Evolutionary conservation across 257 asterid species (phyloP), one percentile per base, ranked within the genome.

Genomic region (Nicotiana tabacum): DNA sequence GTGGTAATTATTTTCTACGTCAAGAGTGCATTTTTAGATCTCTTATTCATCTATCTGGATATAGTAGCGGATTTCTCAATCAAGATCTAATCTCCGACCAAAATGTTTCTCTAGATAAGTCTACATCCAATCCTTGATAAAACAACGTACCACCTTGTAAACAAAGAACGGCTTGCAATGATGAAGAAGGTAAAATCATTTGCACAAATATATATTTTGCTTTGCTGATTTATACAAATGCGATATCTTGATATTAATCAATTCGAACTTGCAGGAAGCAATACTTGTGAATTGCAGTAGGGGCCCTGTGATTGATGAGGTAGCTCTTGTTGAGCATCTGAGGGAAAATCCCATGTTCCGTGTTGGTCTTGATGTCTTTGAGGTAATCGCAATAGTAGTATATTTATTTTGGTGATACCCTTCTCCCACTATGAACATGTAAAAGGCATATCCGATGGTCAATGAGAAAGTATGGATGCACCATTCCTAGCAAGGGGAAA

Each of bases 281-380:
- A 91, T 95, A 72, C 98, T 95, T 8, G 84, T 95, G 66, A 95
- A 95, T 90, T 95, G 99, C 91, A 95, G 99, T 91, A 89, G 98
- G 86, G 99, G 99, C 27, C 99, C 99, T 17, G 99, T 95, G 48
- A 29, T 95, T 33, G 97, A 95, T 66, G 99, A 95, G 93, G 96
- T 80, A n/a, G 98, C 98, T 78, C 99, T 95, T 1, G 99, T 95
- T 2, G 95, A 94, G 83, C 99, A 95, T 86, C 89, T 95, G 85
- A 95, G 84, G 83, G 95, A 86, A 30, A 95, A 94, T 87, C 99
- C 98, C 60, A 95, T 95, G 99, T 95, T 95, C 85, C 91, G 99
- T 85, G 99, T 94, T 87, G 99, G 97, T n/a, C 98, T 95, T 83
- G 99, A 95, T 88, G 99, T 95, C 76, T 95, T 95, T 84, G 99